Evolutionary conservation across 805 yeast species (phyloP).

Genomic region (Cyberlindnera bimundalis): DNA sequence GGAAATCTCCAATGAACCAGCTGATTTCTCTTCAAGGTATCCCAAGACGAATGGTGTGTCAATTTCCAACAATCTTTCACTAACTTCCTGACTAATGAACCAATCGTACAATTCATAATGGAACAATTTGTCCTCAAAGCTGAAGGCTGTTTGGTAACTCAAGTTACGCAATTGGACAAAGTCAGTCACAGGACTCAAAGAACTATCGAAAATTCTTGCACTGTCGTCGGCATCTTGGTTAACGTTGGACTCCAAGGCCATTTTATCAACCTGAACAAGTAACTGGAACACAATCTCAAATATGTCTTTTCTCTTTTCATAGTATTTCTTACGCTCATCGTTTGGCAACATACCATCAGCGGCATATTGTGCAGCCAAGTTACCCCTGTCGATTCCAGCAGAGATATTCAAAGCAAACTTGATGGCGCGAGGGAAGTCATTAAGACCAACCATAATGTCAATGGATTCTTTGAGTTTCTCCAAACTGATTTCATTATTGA

Average conservation of each 20-base stretch:
- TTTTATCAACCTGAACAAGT: conserved; percentile 65
- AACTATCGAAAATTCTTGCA: conserved; percentile 10
- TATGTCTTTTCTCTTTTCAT: conserved; percentile 51
- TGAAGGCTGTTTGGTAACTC: conserved; percentile 71
- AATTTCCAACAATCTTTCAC: conserved; percentile 72
- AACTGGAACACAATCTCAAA: conserved; percentile 76
- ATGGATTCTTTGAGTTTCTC: conserved; percentile 83
- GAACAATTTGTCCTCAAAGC: conserved; percentile 76
- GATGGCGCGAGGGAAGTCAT: conserved; percentile 81
- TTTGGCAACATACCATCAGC: conserved; percentile 46
- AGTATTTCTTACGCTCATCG: conserved; percentile 50
- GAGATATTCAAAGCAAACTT: conserved; percentile 79
- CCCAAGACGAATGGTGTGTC: conserved; percentile 79
- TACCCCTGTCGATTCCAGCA: conserved; percentile 58
- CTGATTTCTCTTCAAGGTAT: conserved; percentile 67
- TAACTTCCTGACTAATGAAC: conserved; percentile 75
- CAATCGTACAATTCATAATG: conserved; percentile 92
- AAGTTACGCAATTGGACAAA: conserved; percentile 58
- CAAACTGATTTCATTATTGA: conserved; percentile 70
- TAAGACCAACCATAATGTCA: conserved; percentile 69
- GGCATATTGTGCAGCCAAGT: conserved; percentile 53
- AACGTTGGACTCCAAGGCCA: conserved; percentile 42
- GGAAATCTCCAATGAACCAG: conserved; percentile 66
- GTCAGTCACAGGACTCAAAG: conserved; percentile 24
- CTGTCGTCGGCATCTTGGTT: conserved; percentile 15